phyloP scores from a whole-genome alignment of 345 rosid genomes.

The Brassica napus region Da-Ae NC_063452.1:49825501-49826000 shows the following conservation, averaged over 20 bases:
- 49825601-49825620: constrained; percentile 2
- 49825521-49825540: constrained; percentile 63
- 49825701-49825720: constrained; percentile 43
- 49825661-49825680: constrained; percentile 41
- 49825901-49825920: neutral
- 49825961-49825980: constrained; percentile 3
- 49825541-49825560: constrained; percentile 55
- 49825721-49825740: constrained; percentile 43
- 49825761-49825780: constrained; percentile 45
- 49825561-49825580: constrained; percentile 41
- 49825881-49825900: constrained; percentile 21
- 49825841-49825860: constrained; percentile 32
- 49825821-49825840: constrained; percentile 32
- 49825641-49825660: constrained; percentile 44
- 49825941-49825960: neutral
- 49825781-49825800: constrained; percentile 42
- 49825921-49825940: neutral
- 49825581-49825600: neutral
- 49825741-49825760: constrained; percentile 40
- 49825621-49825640: neutral
- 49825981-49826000: constrained; percentile 49
- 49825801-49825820: constrained; percentile 29
- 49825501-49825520: constrained; percentile 63
- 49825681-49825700: constrained; percentile 44
- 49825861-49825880: constrained; percentile 2